Evolutionary conservation across 1,284 basidiomycete species (phyloP).

Genomic region (Marasmius oreades): DNA sequence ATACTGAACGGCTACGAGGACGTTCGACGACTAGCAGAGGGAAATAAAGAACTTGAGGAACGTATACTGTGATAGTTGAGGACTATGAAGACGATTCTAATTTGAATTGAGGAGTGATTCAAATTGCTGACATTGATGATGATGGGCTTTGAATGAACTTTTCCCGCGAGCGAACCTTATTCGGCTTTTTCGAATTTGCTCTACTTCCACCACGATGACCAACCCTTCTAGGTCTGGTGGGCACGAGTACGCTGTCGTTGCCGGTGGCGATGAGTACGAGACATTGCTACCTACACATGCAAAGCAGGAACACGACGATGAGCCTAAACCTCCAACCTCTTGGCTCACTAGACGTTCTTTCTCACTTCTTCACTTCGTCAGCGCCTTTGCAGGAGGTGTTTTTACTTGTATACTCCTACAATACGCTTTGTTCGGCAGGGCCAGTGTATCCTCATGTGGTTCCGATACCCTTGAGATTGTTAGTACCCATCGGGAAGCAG

Average conservation of each 20-base stretch:
- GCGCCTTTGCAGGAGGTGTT: constrained; percentile 44
- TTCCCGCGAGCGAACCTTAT: background rate
- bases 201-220: constrained; percentile 4
- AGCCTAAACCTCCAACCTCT: constrained; percentile 11
- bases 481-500: constrained; percentile 14
- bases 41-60: too few species aligned
- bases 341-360: constrained; percentile 24
- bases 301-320: constrained; percentile 17
- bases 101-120: too few species aligned
- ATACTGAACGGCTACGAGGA: too few species aligned
- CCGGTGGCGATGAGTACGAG: constrained; percentile 30
- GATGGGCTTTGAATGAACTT: too few species aligned
- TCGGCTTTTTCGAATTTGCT: background rate
- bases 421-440: constrained; percentile 33
- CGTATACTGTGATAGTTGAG: too few species aligned
- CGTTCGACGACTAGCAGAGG: too few species aligned
- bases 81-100: too few species aligned
- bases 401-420: constrained; percentile 39
- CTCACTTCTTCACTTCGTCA: constrained; percentile 31
- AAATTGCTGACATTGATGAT: too few species aligned
- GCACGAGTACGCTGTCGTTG: background rate
- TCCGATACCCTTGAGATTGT: constrained; percentile 1
- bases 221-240: background rate
- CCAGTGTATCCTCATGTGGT: constrained; percentile 5
- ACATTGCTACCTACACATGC: constrained; percentile 30